These are phyloP conservation scores for Leishmania arabica DNA, from an alignment of 208 protist genomes.

Conservation along the genomic window DNA sequence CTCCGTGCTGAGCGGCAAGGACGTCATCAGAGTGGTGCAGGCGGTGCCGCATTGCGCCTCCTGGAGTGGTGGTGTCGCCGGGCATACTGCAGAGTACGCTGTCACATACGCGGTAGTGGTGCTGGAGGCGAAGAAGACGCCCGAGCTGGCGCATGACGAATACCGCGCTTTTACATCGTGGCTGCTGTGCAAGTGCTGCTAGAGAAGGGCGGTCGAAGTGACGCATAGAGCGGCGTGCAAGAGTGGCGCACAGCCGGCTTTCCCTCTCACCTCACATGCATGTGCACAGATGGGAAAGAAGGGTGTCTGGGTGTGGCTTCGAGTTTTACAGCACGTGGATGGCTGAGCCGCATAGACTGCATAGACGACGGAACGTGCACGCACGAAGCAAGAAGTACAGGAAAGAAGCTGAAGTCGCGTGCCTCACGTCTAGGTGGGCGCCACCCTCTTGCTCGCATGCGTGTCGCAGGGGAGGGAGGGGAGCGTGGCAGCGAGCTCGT, in stretches of 20 bases:
- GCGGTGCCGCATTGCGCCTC: slow-evolving; percentile 14
- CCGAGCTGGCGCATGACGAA: slow-evolving; percentile 26
- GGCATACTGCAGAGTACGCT: not conserved
- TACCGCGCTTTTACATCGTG: slow-evolving; percentile 45
- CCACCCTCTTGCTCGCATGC: not conserved
- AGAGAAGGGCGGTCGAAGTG: not conserved
- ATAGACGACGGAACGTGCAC: not conserved
- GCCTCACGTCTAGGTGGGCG: not conserved
- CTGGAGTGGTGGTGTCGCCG: not conserved
- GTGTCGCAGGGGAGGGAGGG: not conserved
- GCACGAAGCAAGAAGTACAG: not conserved
- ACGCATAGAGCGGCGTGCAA: not conserved
- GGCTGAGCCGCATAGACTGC: not conserved
- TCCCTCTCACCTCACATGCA: not conserved
- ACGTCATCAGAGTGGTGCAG: slow-evolving; percentile 14
- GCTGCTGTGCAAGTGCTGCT: slow-evolving; percentile 43
- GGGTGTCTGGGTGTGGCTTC: not conserved
- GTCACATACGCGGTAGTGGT: slow-evolving; percentile 29
- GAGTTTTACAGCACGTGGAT: not conserved
- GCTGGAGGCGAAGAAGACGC: slow-evolving; percentile 17
- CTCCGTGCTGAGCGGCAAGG: slow-evolving; percentile 25
- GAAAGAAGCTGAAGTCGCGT: not conserved
- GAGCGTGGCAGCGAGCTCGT: not conserved
- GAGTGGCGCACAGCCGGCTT: not conserved
- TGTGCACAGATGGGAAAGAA: not conserved